phyloP scores from a whole-genome alignment of 2,329 filamentous ascomycete genomes.

The Botrytis galanthina region DNA sequence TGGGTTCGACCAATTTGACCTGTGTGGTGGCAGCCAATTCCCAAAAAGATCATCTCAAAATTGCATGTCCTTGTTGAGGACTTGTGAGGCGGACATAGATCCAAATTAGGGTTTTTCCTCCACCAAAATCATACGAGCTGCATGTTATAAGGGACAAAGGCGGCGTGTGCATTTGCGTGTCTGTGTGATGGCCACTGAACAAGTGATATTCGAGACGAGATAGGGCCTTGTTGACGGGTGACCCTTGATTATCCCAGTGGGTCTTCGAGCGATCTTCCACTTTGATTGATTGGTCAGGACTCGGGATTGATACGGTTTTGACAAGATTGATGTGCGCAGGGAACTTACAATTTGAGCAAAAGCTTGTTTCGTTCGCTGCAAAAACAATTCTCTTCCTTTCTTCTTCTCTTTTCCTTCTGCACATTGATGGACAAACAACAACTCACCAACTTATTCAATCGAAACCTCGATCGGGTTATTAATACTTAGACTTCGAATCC shows the following conservation, averaged over 20 bases:
- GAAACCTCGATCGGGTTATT: not conserved
- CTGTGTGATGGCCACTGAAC: not conserved
- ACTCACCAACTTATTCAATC: not conserved
- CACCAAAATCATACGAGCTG: not conserved
- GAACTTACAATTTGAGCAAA: not conserved
- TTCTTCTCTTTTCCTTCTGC: not conserved
- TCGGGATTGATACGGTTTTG: conserved; percentile 3
- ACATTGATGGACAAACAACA: not conserved
- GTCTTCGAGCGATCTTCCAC: not conserved
- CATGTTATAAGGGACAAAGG: not conserved
- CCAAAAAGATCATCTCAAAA: not conserved
- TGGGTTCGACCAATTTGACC: not conserved
- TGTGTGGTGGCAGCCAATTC: not conserved
- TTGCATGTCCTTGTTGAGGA: not conserved
- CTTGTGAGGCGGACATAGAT: not conserved
- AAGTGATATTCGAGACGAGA: conserved; percentile 9
- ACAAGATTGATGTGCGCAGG: conserved; percentile 10
- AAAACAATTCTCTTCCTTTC: not conserved
- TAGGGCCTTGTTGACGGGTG: conserved; percentile 3
- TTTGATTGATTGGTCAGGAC: not conserved
- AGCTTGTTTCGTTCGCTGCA: conserved; percentile 12
- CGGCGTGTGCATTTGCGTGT: conserved; percentile 9
- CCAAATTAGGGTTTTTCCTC: not conserved
- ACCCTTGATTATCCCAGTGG: conserved; percentile 3
- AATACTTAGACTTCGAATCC: not conserved